Evolutionary conservation across 306 rosid species (phyloP), one percentile per base, ranked within the genome.

Genomic region (Medicago ruthenica): DNA sequence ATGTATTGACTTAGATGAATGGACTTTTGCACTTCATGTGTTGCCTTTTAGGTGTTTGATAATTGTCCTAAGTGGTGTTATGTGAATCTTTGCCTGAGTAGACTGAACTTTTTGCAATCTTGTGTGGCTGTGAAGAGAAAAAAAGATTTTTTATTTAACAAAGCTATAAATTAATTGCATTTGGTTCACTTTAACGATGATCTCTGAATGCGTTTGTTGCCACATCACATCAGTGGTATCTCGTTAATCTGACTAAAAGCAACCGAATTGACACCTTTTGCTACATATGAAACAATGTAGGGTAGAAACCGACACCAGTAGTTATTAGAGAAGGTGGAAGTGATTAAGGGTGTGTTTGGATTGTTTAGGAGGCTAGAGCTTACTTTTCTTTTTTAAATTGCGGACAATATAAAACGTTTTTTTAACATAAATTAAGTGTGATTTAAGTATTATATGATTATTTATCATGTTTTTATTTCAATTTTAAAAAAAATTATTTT

Each of bases 21-120:
- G 27, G 0, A 20, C 4, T 57, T 21, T 21, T 21, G 62, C 14
- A 57, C 62, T 57, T 57, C 9, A 55, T 55, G 1, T 21, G 62
- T 20, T 57, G 62, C 62, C 31, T 57, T 20, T 11, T 57, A 57
- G 62, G 62, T 57, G 62, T 57, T 57, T 57, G 62, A 20, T 21
- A 21, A 21, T 57, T 57, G 12, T 21, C 62, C 62, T 57, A 11
- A 57, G 36, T 21, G 62, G 14, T 54, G 31, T 54, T 54, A 3
- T 18, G 24, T 18, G 31, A 54, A 18, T 9, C 14, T 54, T 50
- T 54, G 13, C 2, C 6, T 9, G 24, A 18, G 24, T 54, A 18
- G 31, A 18, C 27, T 54, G 31, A 9, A 18, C 4, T 18, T 54
- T 17, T 18, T 17, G 24, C 27, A 54, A 7, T 3, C 1, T 53